phyloP scores from a whole-genome alignment of 116 monocot genomes.

The Iris pallida region DNA sequence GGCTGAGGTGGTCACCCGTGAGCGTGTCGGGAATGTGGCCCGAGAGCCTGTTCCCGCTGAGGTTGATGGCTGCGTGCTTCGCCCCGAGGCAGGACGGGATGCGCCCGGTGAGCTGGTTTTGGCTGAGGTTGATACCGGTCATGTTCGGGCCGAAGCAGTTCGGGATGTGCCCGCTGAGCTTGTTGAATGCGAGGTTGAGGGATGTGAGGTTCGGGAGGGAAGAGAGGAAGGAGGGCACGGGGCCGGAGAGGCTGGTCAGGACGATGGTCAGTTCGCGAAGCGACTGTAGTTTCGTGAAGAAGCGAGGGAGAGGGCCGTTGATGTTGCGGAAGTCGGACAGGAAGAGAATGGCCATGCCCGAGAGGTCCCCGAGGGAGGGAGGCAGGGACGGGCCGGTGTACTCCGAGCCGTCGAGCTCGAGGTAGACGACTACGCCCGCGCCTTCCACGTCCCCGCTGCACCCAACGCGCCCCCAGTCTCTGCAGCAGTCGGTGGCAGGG shows the following conservation, averaged over 20 bases:
- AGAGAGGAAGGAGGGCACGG: background rate
- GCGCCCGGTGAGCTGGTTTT: background rate
- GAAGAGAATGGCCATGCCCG: background rate
- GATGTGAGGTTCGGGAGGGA: background rate
- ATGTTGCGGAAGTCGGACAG: background rate
- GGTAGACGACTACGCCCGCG: background rate
- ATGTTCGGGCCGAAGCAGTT: background rate
- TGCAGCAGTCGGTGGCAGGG: too few relatives aligned
- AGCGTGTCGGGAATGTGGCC: background rate
- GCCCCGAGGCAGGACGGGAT: background rate
- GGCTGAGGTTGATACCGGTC: too few relatives aligned
- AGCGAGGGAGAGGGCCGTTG: background rate
- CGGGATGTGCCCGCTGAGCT: background rate
- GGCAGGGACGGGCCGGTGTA: background rate
- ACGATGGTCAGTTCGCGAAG: background rate
- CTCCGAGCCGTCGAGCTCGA: background rate
- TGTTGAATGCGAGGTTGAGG: conserved; percentile 5
- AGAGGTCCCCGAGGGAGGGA: background rate
- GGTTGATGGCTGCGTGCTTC: background rate
- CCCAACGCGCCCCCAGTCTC: too few relatives aligned
- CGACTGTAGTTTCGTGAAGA: background rate
- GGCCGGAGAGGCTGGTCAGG: background rate
- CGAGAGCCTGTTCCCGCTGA: background rate
- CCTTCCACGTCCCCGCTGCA: too few relatives aligned
- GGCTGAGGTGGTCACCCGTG: background rate